Percentiles rank a stretch among this genome's conserved stretches.
Conservation (phyloP, 345 rosid genomes). For the Euphorbia lathyris region DNA sequence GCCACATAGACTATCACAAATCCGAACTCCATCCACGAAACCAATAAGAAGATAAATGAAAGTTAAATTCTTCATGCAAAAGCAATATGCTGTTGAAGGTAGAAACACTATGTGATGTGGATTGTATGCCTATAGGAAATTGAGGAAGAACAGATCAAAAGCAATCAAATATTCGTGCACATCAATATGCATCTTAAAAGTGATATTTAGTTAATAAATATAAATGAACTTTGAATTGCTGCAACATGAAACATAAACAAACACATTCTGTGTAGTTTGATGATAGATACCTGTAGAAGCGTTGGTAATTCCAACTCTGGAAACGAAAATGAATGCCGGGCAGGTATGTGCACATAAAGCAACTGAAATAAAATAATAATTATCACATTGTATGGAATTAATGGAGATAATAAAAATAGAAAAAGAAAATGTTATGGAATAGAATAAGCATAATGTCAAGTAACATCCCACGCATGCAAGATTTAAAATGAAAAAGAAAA, state of each 20-base stretch:
- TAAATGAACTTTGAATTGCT: background rate
- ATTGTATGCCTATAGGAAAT: background rate
- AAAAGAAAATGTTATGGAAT: no score
- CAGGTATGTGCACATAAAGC: conserved; percentile 85
- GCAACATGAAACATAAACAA: background rate
- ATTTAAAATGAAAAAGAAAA: no score
- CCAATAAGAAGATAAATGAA: background rate
- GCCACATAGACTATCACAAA: background rate
- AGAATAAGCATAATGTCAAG: no score
- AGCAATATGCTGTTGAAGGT: background rate
- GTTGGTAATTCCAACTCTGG: conserved; percentile 91
- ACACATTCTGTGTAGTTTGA: conserved; percentile 7
- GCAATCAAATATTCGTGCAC: background rate
- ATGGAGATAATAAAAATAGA: no score
- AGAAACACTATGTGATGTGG: background rate
- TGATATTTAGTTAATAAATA: conserved; percentile 2
- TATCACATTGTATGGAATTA: background rate
- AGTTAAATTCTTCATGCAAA: background rate
- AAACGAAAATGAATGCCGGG: conserved; percentile 74
- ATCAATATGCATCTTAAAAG: background rate
- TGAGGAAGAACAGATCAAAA: background rate
- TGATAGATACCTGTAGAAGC: conserved; percentile 64
- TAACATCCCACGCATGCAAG: no score
- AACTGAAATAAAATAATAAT: conserved; percentile 49
- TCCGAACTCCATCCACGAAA: background rate